Base-by-base conservation (phyloP, 1,284 basidiomycete species). In the Exobasidium cylindrosporum region DNA sequence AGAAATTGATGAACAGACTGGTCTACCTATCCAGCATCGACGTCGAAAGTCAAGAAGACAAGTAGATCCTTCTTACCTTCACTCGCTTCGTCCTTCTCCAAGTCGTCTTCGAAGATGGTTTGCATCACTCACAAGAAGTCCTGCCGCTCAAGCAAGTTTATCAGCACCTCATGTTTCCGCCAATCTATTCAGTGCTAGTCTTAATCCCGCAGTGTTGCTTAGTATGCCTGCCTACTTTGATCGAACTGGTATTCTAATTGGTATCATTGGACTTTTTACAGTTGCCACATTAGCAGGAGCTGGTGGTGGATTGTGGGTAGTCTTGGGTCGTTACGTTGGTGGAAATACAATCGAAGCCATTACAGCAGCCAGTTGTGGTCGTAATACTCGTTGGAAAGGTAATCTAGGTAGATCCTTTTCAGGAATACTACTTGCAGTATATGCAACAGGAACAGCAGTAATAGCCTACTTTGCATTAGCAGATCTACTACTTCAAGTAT, bases 291-390 rank as follows among this genome's bases (percentile, higher is more conserved):
- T 78, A 5, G 68, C 74, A 24, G 73, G 70, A n/a, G 73, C 76
- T 10, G 77, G 77, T 21, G 76, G 74, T 10, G 77, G 75, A 1
- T 65, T 78, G 1, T 78, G 75, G 75, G 73, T 76, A 21, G 73
- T 74, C 0, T 60, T 78, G 6, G 68, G 72, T 40, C 65, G 77
- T 23, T 79, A 79, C 61, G 77, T 79, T 44, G 72, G 73, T 14
- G 72, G 73, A 26, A 68, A 54, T 56, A 72, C 68, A 10, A 66
- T 79, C 40, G 77, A 79, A 57, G 68, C 70, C 13, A 72, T 79
- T 35, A 74, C 72, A 1, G 74, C 69, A 5, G 66, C 67, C 2
- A 70, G 73, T n/a, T 73, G 70, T 57, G 77, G 75, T 43, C 64
- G 72, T 47, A 68, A 77, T 32, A 77, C 73, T 2, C 63, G 50